A percentile compares a stretch with the other conserved stretches of the same genome.
Conservation (phyloP, 2,329 filamentous ascomycete species). For the Colletotrichum nymphaeae region DNA sequence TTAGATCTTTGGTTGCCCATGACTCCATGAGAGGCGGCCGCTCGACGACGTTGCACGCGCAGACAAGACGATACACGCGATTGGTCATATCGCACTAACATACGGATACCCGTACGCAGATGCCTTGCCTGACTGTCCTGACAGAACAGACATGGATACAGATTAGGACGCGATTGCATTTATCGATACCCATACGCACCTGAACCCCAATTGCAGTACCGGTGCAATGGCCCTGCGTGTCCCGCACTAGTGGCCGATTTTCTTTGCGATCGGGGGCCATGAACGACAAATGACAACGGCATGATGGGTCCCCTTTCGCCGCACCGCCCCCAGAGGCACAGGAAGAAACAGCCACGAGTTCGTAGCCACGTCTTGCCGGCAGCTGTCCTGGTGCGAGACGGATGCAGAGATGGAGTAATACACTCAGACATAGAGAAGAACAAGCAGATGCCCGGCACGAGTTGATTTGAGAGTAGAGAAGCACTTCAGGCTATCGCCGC, state of each 20-base stretch:
- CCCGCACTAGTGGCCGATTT: constrained; percentile 24
- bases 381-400: background rate
- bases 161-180: background rate
- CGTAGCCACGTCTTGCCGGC: background rate
- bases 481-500: background rate
- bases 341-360: background rate
- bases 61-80: background rate
- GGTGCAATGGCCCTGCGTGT: background rate
- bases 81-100: background rate
- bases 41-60: background rate
- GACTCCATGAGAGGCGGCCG: no score
- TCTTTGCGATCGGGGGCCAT: constrained; percentile 27
- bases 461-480: background rate
- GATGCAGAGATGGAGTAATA: background rate
- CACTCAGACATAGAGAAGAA: background rate
- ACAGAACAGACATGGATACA: background rate
- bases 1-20: background rate
- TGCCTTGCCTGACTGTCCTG: no score
- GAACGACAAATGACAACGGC: background rate
- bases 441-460: background rate
- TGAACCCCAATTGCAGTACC: background rate
- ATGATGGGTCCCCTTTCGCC: no score
- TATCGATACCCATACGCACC: background rate
- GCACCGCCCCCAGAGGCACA: background rate
- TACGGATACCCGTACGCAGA: background rate